Base-by-base conservation (phyloP, 2,329 filamentous ascomycete species). In the Trichoderma harzianum region DNA sequence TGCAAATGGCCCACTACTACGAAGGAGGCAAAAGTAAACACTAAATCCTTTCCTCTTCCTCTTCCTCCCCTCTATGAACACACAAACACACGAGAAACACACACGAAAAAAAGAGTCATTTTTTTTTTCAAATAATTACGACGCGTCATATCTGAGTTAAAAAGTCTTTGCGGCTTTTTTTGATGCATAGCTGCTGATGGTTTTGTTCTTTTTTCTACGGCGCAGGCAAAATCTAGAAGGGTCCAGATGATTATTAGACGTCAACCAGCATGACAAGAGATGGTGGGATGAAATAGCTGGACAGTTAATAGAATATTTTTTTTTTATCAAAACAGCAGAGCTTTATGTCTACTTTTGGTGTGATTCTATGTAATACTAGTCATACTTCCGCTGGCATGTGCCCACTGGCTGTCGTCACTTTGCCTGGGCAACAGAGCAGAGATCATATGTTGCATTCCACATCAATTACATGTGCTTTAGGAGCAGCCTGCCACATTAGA, bases 1-100 rank as follows among this genome's bases (percentile, higher is more conserved):
- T 98, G 71, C 93, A 99, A 84, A 98, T 99, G 96, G 94, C 95
- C 57, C 94, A 97, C 85, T 97, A 97, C 83, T 96, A 97, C 80
- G 94, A 91, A 72, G 81, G 78, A 62, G 79, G 81, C 76, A 87
- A 87, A 79, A 84, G 82, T 80, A 87, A 86, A 78, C 76, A 78
- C 75, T 80, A 72, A 72, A 61, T 5, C 51, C 47, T 21, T 39
- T 14, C 43, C 36, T 34, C 47, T 57, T n/a, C 26, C 30, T 30
- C 47, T 11, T 34, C 5, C 30, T 30, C 26, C 28, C 8, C 26
- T 43, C 24, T 8, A 32, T n/a, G 12, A 61, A 34, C 5, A 69
- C 34, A 43, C 26, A 61, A 51, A 36, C 47, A 36, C 55, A 28
- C 30, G 28, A 34, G 21, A 61, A 51, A 11, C 2, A 62, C 24